Conservation (phyloP, 768 basidiomycete genomes). For the Leucosporidium scottii region DNA sequence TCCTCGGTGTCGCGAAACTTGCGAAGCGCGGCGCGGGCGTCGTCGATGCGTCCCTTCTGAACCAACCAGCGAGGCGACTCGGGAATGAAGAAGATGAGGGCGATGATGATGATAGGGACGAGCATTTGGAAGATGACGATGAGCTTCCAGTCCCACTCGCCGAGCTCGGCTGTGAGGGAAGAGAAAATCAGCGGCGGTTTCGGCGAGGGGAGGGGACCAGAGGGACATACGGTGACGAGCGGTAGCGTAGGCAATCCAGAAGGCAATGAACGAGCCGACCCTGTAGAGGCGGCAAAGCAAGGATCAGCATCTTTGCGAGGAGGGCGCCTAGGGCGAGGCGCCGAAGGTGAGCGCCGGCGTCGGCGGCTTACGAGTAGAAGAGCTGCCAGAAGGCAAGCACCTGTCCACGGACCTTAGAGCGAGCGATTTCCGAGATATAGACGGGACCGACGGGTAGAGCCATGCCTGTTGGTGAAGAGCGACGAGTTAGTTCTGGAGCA, state of each 20-base stretch:
- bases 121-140: constrained; percentile 28
- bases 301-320: no score
- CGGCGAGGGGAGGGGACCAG: not conserved
- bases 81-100: constrained; percentile 39
- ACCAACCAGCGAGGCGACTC: constrained; percentile 41
- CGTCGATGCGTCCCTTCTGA: constrained; percentile 39
- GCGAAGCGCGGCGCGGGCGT: constrained; percentile 38
- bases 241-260: not conserved
- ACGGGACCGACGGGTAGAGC: not conserved
- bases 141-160: not conserved
- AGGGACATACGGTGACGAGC: not conserved
- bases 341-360: no score
- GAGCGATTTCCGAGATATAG: constrained; percentile 1
- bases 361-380: not conserved
- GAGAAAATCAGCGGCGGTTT: not conserved
- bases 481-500: no score
- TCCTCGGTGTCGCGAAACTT: constrained; percentile 34
- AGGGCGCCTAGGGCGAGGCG: no score
- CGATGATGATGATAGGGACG: constrained; percentile 41
- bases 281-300: not conserved
- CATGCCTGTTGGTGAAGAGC: not conserved
- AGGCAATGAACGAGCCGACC: not conserved
- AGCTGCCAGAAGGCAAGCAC: not conserved
- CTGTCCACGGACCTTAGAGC: not conserved
- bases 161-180: not conserved